phyloP scores from a whole-genome alignment of 2,329 filamentous ascomycete genomes.

The Knoxdaviesia proteae region DNA sequence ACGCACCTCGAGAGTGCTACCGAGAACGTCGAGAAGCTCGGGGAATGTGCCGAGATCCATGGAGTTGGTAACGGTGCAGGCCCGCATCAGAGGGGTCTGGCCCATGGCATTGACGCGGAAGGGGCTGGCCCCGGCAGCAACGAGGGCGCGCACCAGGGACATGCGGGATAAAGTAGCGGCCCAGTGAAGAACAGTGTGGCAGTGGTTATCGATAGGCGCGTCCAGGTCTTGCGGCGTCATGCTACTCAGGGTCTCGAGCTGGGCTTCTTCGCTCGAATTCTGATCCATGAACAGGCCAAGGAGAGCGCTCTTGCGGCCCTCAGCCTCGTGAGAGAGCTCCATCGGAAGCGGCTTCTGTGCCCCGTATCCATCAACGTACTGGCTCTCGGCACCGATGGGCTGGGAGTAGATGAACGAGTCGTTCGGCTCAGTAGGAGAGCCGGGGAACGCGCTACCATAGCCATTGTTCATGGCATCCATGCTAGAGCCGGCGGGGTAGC shows the following conservation, averaged over 20 bases:
- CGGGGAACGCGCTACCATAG: conserved; percentile 28
- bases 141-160: conserved; percentile 58
- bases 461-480: conserved; percentile 23
- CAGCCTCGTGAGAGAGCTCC: conserved; percentile 41
- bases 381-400: conserved; percentile 9
- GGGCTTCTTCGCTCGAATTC: conserved; percentile 45
- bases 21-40: conserved; percentile 71
- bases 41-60: conserved; percentile 81
- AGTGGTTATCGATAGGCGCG: conserved; percentile 73
- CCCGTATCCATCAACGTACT: conserved; percentile 24
- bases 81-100: conserved; percentile 82
- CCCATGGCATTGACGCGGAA: conserved; percentile 74
- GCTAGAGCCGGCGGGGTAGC: conserved; percentile 22
- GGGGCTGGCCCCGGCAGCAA: conserved; percentile 69
- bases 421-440: conserved; percentile 62
- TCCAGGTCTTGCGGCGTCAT: conserved; percentile 69
- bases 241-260: conserved; percentile 56
- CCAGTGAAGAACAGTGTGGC: conserved; percentile 88
- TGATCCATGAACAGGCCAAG: conserved; percentile 69
- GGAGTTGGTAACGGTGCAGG: conserved; percentile 84
- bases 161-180: conserved; percentile 81
- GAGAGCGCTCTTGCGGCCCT: conserved; percentile 62
- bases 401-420: conserved; percentile 56
- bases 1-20: conserved; percentile 72
- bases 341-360: conserved; percentile 45